Conservation (phyloP, 2,329 filamentous ascomycete species). For the Colletotrichum liriopes region DNA sequence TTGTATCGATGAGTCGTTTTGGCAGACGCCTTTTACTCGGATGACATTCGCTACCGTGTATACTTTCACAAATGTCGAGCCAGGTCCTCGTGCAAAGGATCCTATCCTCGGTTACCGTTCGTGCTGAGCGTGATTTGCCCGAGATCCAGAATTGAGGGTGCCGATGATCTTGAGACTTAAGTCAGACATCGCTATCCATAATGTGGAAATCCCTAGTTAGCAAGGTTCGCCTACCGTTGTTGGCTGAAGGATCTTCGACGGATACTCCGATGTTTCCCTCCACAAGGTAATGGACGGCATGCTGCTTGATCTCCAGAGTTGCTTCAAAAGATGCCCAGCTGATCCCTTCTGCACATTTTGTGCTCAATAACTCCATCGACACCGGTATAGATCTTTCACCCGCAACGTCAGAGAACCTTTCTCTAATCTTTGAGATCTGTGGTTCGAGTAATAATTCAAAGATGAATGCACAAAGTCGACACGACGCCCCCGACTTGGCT, state of each 20-base stretch:
- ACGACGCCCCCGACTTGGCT: neutral
- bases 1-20: neutral
- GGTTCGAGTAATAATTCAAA: neutral
- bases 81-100: neutral
- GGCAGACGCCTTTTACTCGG: neutral
- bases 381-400: neutral
- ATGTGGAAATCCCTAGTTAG: too few relatives aligned
- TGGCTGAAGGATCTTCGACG: neutral
- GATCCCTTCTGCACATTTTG: neutral
- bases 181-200: neutral
- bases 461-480: neutral
- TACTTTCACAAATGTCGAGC: neutral
- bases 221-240: neutral
- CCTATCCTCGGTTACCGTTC: slow-evolving; percentile 1
- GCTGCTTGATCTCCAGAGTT: neutral
- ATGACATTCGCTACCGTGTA: neutral
- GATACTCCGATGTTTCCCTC: slow-evolving; percentile 4
- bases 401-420: neutral
- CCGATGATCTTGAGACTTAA: neutral
- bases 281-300: neutral
- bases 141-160: slow-evolving; percentile 18
- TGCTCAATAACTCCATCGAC: neutral
- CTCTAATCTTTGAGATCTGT: neutral
- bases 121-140: neutral
- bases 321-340: neutral